Base-by-base conservation (phyloP, 2,329 filamentous ascomycete genomes). In the Penicillium corylophilum region DNA sequence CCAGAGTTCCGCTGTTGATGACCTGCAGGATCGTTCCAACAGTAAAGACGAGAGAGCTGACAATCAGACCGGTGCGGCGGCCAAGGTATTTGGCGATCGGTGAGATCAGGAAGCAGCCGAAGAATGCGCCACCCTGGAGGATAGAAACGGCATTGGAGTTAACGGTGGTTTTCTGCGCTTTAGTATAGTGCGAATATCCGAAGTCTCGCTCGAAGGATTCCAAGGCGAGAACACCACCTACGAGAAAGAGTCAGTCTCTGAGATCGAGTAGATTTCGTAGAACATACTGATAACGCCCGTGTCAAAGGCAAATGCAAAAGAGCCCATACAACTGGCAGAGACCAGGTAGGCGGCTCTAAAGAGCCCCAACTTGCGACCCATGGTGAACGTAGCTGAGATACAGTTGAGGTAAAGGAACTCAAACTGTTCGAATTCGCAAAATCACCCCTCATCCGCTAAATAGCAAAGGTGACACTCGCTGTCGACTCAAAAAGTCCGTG, bases 81-180 rank as follows among this genome's bases (percentile, higher is more conserved):
- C 78, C 79, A 28, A 74, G 67, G 22, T 65, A 64, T 26, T 75
- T 70, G 6, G 74, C 76, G 18, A 80, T 51, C 0, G 77, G 76
- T 49, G 74, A 77, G 45, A 77, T 75, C 47, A 72, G 59, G 49
- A 80, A 76, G 51, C 77, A 78, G 40, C 77, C 77, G 48, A 79
- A 76, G 58, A 81, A 82, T 33, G 77, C 77, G 20, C 78, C 78
- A 1, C 76, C 74, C 47, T 79, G 77, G 7, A 80, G 74, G 4
- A 80, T 72, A 0, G 73, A 73, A 18, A 79, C 76, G 31, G 76
- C 74, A 44, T 79, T 75, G 4, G 76, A 76, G 51, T 74, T 77
- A 54, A 75, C 65, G 3, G 65, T 68, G 1, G 74, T 77, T 46
- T 71, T 66, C 45, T 75, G 63, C 7, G 64, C 61, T n/a, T 65